Evolutionary conservation across 2,329 filamentous ascomycete genomes (phyloP).

Genomic region (Hymenoscyphus fraxineus): DNA sequence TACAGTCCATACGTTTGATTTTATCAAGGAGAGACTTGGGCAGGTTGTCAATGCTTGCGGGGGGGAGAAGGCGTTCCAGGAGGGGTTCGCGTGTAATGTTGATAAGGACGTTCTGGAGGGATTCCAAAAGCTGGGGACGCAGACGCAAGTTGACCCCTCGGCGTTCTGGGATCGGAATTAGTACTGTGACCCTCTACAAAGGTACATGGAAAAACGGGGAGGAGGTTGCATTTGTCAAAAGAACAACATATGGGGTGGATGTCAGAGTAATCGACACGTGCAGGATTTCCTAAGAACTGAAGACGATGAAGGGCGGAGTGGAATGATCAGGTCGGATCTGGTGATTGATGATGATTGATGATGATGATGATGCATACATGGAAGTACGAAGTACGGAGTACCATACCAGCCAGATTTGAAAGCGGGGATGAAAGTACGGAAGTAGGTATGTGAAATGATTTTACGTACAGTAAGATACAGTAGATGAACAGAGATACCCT

Average conservation of each 20-base stretch:
- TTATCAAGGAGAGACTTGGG: constrained; percentile 59
- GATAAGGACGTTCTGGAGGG: constrained; percentile 66
- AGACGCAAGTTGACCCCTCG: constrained; percentile 2
- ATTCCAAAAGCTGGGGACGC: constrained; percentile 48
- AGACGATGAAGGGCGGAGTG: neutral
- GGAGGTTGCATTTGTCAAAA: neutral
- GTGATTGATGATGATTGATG: neutral
- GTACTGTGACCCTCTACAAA: too few relatives aligned
- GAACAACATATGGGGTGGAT: too few relatives aligned
- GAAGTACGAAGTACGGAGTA: too few relatives aligned
- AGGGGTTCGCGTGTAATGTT: constrained; percentile 68
- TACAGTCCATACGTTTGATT: constrained; percentile 59
- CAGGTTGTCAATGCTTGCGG: constrained; percentile 57
- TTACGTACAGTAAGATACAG: neutral
- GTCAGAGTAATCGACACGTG: neutral
- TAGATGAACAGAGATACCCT: constrained; percentile 4
- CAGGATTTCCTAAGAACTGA: neutral
- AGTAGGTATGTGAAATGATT: neutral
- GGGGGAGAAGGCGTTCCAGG: constrained; percentile 62
- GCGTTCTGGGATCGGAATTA: constrained; percentile 10
- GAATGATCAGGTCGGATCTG: neutral
- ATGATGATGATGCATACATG: too few relatives aligned
- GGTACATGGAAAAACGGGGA: neutral
- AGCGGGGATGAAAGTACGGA: neutral
- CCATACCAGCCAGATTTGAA: too few relatives aligned